Base-by-base conservation (phyloP, 148 eudicot genomes). In the Beta vulgaris region DNA sequence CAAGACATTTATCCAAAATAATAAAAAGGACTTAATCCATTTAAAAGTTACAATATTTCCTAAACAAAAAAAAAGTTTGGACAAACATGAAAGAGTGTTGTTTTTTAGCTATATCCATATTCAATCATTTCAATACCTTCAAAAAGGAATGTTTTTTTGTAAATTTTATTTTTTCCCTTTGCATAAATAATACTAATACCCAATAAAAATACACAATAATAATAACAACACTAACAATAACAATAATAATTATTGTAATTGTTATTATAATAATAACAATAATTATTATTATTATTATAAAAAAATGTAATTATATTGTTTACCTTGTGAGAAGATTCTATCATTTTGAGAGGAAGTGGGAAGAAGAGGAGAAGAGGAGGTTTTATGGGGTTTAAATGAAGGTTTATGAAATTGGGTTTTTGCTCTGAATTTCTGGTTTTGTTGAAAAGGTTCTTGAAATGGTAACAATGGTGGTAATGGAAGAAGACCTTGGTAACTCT, bases 401-500 rank as follows among this genome's bases (percentile, higher is more conserved):
- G 80, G 77, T 80, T 84, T 91, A 37, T 80, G 84, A 46, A 85
- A 76, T 59, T 88, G 90, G 83, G 88, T 62, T 71, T 81, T 87
- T 43, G 84, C 54, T 75, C 72, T 51, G 23, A 89, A 80, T 73
- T 51, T 82, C 12, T 86, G 91, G 78, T 82, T 81, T 80, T 85
- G 90, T 65, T 81, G 85, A n/a, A n/a, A n/a, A n/a, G n/a, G n/a
- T n/a, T n/a, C n/a, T 39, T 80, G 87, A 26, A 84, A 82, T 69
- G 90, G 90, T 44, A 87, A 69, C 71, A 78, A 77, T 58, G 90
- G 88, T 62, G 94, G 98, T 53, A 89, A 81, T 75, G 98, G 98
- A 67, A 91, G 95, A 67, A 93, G 80, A 66, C 90, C 89, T 49
- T 91, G 85, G 72, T 71, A 78, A 68, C 16, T 71, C 42, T 84